Evolutionary conservation across 768 basidiomycete genomes (phyloP), one percentile per base, ranked within the genome.

Genomic region (Sporobolomyces pararoseus): DNA sequence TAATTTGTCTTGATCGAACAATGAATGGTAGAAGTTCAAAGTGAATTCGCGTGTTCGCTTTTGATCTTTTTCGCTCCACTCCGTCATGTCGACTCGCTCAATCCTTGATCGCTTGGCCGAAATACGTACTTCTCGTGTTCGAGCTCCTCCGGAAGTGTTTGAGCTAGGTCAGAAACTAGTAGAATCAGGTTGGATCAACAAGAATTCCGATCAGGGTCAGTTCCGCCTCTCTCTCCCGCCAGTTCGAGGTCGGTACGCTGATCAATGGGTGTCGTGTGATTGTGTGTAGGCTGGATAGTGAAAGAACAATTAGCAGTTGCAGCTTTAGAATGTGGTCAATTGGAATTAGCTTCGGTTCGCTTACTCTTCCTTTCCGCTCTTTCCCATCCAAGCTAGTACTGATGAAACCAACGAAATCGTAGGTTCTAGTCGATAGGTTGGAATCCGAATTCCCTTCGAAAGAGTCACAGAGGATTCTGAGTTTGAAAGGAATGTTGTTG

Each of bases 271-370:
- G 51, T 66, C 57, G 34, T 7, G 23, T n/a, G 16, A 49, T 7
- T 3, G n/a, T 9, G 39, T 9, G 35, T 75, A 91, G 91, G 83
- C 35, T 92, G 89, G 90, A 83, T 84, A 16, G 87, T 89, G 70
- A 79, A 90, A 12, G 93, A 95, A 76, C 90, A 92, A 75, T 82
- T 92, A 3, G 84, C 86, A 3, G 79, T 90, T 57, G 89, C 92
- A 4, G 84, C 91, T 5, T 81, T 91, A 59, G 90, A 94, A 73
- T 81, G 88, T 17, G 89, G 88, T 32, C 82, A 86, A 61, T 68
- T 86, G 31, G 86, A 89, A 58, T 80, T 90, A 37, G 89, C 91
- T 32, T 85, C 90, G 78, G 91, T 92, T 79, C 25, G n/a, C 6
- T 70, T 85, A 82, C 16, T 19, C 37, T 42, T 25, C n/a, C 46